Percentiles rank a stretch among this genome's conserved stretches.
Evolutionary conservation across 371 early-diverging fungal species (phyloP).

Genomic region (Vairimorpha apis): DNA sequence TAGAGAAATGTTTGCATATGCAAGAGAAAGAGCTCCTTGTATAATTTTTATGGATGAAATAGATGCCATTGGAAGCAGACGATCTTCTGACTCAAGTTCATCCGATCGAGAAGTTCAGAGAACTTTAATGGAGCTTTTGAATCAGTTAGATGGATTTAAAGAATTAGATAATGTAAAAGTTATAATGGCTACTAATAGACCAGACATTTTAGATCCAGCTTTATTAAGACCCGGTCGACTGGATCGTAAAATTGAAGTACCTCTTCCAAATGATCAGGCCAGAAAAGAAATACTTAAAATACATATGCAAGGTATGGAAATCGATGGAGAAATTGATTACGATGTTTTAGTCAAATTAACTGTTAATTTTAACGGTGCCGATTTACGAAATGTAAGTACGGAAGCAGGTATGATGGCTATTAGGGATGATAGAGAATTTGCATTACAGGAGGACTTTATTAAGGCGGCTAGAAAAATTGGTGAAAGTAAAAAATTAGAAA

Average conservation of each 20-base stretch:
- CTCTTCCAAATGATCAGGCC: slow-evolving; percentile 80
- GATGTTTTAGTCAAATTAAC: slow-evolving; percentile 93
- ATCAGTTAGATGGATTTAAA: slow-evolving; percentile 99
- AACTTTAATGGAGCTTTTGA: slow-evolving; percentile 95
- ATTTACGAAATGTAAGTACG: slow-evolving; percentile 95
- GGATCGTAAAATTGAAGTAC: slow-evolving; percentile 97
- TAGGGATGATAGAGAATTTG: slow-evolving; percentile 92
- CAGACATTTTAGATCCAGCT: slow-evolving; percentile 95
- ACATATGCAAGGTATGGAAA: slow-evolving; percentile 81
- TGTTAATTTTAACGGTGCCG: slow-evolving; percentile 97
- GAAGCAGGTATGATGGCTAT: slow-evolving; percentile 99
- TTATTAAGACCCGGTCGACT: slow-evolving; percentile 90
- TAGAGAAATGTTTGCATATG: slow-evolving; percentile 97
- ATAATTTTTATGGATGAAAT: slow-evolving; percentile 99
- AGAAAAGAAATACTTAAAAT: slow-evolving; percentile 91
- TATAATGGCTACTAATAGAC: slow-evolving; percentile 99
- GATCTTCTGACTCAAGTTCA: slow-evolving; percentile 94
- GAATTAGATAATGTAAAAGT: slow-evolving; percentile 91
- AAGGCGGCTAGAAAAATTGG: slow-evolving; percentile 95
- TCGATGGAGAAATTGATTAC: slow-evolving; percentile 83
- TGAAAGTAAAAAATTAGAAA: slow-evolving; percentile 93
- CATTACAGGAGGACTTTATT: slow-evolving; percentile 95
- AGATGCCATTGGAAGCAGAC: slow-evolving; percentile 97
- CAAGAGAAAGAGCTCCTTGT: slow-evolving; percentile 95
- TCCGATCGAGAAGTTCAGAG: slow-evolving; percentile 98